Base-by-base conservation (phyloP, 305 asterid genomes). In the Plantago coronopus region DNA sequence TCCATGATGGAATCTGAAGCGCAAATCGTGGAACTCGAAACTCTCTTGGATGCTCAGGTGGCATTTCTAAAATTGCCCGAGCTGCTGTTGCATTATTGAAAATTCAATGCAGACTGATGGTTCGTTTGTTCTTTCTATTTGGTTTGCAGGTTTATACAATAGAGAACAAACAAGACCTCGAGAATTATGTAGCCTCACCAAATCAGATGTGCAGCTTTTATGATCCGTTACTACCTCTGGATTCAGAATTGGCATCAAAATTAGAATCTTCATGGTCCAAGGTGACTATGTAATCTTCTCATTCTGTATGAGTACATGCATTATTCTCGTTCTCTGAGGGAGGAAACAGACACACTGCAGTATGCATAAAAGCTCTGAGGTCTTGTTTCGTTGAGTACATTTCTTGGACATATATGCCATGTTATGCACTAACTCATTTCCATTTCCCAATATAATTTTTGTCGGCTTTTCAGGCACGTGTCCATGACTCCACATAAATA, bases 1-100 rank as follows among this genome's bases (percentile, higher is more conserved):
- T 71, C 88, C 61, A 37, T 34, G 20, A 51, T 59, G 63, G 79
- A 71, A 59, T 77, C 80, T 14, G 69, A 71, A 71, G 74, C 69
- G 67, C 82, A 82, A 69, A 73, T 85, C 45, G 65, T 69, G 51
- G 89, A 79, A 67, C 94, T 88, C 48, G 96, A 91, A 83, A 70
- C 73, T 62, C 77, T 86, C 70, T 73, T 89, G 76, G 97, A 91
- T 78, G 84, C 96, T 57, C 87, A 67, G 86, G 96, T 83, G 71
- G 23, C 25, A 15, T 67, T 58, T 64, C 34, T 54, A 29, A 56
- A n/a, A 61, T 45, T 53, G 43, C 44, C 55, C 40, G 27, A 27
- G 40, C 14, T 38, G 45, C 64, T 62, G 34, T 64, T 55, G 51
- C 43, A 17, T 29, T 34, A 59, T 58, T 34, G 57, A 18, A 14